Evolutionary conservation across 352 stramenopile species (phyloP), one percentile per base, ranked within the genome.

Genomic region (Thalassiosira ordinaria): DNA sequence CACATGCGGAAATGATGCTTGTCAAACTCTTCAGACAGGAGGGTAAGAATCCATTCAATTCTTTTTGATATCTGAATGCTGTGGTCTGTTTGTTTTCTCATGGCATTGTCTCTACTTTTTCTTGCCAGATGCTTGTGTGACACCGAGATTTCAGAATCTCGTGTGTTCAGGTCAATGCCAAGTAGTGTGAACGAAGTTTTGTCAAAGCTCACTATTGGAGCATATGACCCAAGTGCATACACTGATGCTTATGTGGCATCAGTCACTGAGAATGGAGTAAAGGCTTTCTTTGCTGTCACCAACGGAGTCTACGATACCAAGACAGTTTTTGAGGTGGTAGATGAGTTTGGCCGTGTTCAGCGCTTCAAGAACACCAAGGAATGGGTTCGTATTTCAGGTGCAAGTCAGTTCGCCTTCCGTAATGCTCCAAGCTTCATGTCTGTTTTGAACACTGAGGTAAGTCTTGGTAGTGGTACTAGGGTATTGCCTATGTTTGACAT

Each of bases 391-490:
- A 75, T 92, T 61, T 3, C 67, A 71, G 80, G 83, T 26, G 70
- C 66, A 47, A 69, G 7, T 24, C 47, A 66, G n/a, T 88, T 75
- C 22, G 56, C 71, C 27, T 94, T 95, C 76, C 85, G 83, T 29
- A 90, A 94, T 68, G 57, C 83, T 22, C 80, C 84, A 27, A 78
- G 80, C 61, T 93, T 93, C 61, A 88, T 91, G 73, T 82, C 69
- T 65, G 47, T 90, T 41, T 63, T 82, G 1, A 85, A 88, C 24
- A 73, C 74, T 18, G 77, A 85, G 63, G 61, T 69, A 29, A 72
- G 71, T 44, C 33, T 9, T 26, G 6, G 4, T 2, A 3, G 13
- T 2, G 11, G 27, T 2, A 22, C 0, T 33, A 24, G 4, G 29
- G 3, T 53, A 4, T 60, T 41, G 9, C 55, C 52, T 39, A 33